Conservation (phyloP, 768 basidiomycete genomes). For the Termitomyces bulborhizus region DNA sequence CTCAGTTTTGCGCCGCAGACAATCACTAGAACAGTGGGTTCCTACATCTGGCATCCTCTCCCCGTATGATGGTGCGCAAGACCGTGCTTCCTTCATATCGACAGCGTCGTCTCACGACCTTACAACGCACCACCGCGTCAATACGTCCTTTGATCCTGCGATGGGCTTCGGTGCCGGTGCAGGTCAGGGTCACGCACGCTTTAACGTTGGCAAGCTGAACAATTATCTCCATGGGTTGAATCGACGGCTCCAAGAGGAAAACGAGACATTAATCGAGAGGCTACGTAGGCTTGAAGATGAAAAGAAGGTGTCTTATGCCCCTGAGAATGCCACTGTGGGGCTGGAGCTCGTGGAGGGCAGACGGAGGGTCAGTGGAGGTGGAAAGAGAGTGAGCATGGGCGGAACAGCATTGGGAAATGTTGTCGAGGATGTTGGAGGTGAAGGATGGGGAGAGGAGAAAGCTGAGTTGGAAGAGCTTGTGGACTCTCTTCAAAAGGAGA, state of each 20-base stretch:
- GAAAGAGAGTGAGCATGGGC: slow-evolving; percentile 46
- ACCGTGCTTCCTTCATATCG: slow-evolving; percentile 68
- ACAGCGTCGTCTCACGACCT: slow-evolving; percentile 87
- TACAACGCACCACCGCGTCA: slow-evolving; percentile 71
- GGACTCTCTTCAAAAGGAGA: slow-evolving; percentile 41
- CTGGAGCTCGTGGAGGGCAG: slow-evolving; percentile 16
- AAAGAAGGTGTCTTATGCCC: slow-evolving; percentile 22
- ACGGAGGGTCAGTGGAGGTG: slow-evolving; percentile 31
- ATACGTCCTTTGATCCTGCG: slow-evolving; percentile 84
- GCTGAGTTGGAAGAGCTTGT: slow-evolving; percentile 49
- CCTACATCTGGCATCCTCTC: slow-evolving; percentile 29
- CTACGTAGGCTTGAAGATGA: slow-evolving; percentile 50
- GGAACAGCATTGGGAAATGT: slow-evolving; percentile 53
- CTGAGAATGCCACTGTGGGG: slow-evolving; percentile 20
- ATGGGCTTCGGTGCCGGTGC: slow-evolving; percentile 66
- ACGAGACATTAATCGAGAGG: slow-evolving; percentile 55
- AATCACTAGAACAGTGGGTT: slow-evolving; percentile 16
- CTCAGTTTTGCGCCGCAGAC: slow-evolving; percentile 14
- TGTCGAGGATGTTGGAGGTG: slow-evolving; percentile 54
- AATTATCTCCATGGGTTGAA: slow-evolving; percentile 84
- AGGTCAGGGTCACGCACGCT: slow-evolving; percentile 65
- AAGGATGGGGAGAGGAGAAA: slow-evolving; percentile 71
- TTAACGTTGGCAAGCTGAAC: slow-evolving; percentile 84
- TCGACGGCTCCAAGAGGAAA: slow-evolving; percentile 78
- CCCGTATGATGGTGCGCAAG: slow-evolving; percentile 43